A percentile compares a stretch with the other conserved stretches of the same genome.
Conservation (phyloP, 495 filamentous ascomycete genomes). For the Aspergillus nanangensis region DNA sequence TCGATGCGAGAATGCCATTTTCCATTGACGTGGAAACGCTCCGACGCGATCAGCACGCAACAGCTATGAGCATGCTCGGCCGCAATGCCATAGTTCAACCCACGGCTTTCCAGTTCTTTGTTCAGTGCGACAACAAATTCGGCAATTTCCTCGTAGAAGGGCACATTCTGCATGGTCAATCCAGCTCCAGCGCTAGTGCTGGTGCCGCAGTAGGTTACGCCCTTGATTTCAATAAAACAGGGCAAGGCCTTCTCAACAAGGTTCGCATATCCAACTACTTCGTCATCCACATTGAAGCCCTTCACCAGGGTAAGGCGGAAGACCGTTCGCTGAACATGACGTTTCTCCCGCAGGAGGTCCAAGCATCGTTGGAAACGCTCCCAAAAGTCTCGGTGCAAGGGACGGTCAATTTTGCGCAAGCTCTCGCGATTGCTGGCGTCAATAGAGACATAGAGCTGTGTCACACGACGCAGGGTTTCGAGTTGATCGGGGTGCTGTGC, state of each 20-base stretch:
- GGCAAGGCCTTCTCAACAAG: slow-evolving; percentile 80
- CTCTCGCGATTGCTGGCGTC: slow-evolving; percentile 90
- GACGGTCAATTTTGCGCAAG: slow-evolving; percentile 80
- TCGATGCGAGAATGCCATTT: slow-evolving; percentile 92
- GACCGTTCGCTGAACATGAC: slow-evolving; percentile 82
- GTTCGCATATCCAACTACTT: slow-evolving; percentile 84
- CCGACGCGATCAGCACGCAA: slow-evolving; percentile 79
- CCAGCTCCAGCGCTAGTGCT: slow-evolving; percentile 74
- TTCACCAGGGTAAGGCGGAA: slow-evolving; percentile 95
- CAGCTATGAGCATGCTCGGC: slow-evolving; percentile 95
- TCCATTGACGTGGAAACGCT: slow-evolving; percentile 64
- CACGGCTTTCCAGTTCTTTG: slow-evolving; percentile 57
- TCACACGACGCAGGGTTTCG: slow-evolving; percentile 73
- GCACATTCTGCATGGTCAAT: slow-evolving; percentile 91
- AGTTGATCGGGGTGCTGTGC: slow-evolving; percentile 96
- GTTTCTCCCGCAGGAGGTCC: slow-evolving; percentile 78
- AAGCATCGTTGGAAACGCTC: slow-evolving; percentile 87
- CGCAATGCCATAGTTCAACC: slow-evolving; percentile 80
- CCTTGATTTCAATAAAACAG: slow-evolving; percentile 91
- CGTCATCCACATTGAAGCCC: slow-evolving; percentile 93
- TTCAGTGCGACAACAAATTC: slow-evolving; percentile 74
- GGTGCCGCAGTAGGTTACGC: slow-evolving; percentile 94
- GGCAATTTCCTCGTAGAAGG: slow-evolving; percentile 84
- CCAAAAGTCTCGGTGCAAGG: slow-evolving; percentile 95
- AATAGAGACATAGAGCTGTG: slow-evolving; percentile 92